phyloP scores from a whole-genome alignment of 106 monocot genomes.

The Platanthera zijinensis region DNA sequence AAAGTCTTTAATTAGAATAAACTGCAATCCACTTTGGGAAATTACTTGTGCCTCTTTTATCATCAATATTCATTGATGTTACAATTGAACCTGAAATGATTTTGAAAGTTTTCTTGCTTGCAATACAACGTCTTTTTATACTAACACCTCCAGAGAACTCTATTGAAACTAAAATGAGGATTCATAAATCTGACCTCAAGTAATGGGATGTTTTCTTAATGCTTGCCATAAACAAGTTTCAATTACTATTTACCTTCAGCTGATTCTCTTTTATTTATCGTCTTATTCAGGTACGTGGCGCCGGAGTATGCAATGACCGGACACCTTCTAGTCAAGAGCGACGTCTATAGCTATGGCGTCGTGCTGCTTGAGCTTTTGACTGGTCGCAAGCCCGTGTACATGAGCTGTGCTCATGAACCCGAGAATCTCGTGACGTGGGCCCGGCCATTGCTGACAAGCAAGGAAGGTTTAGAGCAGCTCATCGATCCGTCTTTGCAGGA shows the following conservation, averaged over 20 bases:
- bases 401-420: slow-evolving; percentile 50
- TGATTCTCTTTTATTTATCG: not conserved
- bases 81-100: not conserved
- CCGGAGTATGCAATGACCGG: slow-evolving; percentile 99
- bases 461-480: slow-evolving; percentile 65
- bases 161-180: no score
- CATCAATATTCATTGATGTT: not conserved
- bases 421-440: slow-evolving; percentile 92
- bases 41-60: not conserved
- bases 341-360: slow-evolving; percentile 96
- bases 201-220: not conserved
- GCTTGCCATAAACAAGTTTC: not conserved
- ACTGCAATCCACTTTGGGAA: not conserved
- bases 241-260: not conserved
- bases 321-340: slow-evolving; percentile 88
- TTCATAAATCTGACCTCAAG: no score
- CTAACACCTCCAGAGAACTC: not conserved
- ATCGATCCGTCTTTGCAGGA: slow-evolving; percentile 59
- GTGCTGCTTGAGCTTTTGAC: slow-evolving; percentile 87
- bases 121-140: not conserved
- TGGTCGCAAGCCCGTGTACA: slow-evolving; percentile 79
- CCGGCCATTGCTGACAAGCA: slow-evolving; percentile 60
- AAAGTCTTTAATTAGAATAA: not conserved
- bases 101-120: not conserved
- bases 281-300: slow-evolving; percentile 74